Base-by-base conservation (phyloP, 306 rosid genomes). In the Rosa chinensis region DNA sequence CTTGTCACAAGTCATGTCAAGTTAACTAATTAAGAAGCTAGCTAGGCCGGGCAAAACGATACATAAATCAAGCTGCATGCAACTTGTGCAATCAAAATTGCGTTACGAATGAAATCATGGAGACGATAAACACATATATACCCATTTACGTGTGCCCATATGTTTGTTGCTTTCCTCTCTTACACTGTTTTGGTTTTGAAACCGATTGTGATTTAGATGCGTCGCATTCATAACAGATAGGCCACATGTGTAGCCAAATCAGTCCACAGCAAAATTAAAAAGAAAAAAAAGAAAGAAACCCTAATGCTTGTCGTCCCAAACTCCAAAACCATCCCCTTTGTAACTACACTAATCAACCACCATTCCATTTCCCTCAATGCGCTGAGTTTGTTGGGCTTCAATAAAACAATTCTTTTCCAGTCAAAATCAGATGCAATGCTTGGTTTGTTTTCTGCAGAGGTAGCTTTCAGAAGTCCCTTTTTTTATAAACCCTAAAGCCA, bases 171-270 rank as follows among this genome's bases (percentile, higher is more conserved):
- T 44, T 67, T 52, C 17, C 9, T 64, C 48, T 20, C 42, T 11
- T 10, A 25, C 58, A 39, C 76, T 78, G 40, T 81, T 61, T 84
- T 37, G 56, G 48, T 59, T 39, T 63, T 61, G 68, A 77, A 83
- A 18, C 49, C 25, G 81, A 81, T 72, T 58, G 74, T 79, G 45
- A 80, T 78, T 82, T 76, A 86, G 85, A 84, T 59, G 88, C 61
- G 90, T 89, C 86, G 58, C 78, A 77, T 80, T 90, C 90, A 84
- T 77, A 17, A 75, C 84, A 82, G 85, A 84, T 79, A 74, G 79
- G 75, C 75, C 82, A 59, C 70, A 85, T 77, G 87, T 83, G 92
- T 82, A 89, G 83, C 66, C 53, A 82, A 66, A 66, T 55, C 64
- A 82, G 43, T 69, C 32, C 75, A 78, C 14, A 16, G n/a, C 53